Base-by-base conservation (phyloP, 1,284 basidiomycete species). In the Cerioporus squamosus region DNA sequence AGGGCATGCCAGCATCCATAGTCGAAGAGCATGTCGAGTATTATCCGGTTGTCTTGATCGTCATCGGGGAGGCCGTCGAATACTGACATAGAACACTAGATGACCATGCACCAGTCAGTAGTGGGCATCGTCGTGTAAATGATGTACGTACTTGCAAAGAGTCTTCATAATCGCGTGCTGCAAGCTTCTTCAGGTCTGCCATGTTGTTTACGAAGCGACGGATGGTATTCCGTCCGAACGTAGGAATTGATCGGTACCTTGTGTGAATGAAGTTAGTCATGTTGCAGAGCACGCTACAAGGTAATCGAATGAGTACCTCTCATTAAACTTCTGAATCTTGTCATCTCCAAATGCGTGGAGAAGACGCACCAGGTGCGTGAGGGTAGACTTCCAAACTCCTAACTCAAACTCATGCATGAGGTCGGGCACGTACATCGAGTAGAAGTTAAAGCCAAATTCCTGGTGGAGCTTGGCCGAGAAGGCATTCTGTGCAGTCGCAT, bases 391-490 rank as follows among this genome's bases (percentile, higher is more conserved):
- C 75, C 76, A 79, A 0, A 74, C 68, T 1, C 76, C 77, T 0
- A 78, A 60, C 52, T 78, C 74, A 42, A 74, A 66, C 55, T 79
- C 74, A 51, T 79, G 77, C 62, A 79, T 42, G 5, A 77, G 22
- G 57, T 80, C 77, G 0, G 70, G 65, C 0, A 71, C 68, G 1
- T 79, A 65, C 48, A 76, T 61, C 1, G 17, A 49, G 45, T 70
- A 74, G 7, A 70, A 43, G 14, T 33, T 64, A 39, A 74, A 70
- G 0, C 69, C 71, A 8, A 69, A 57, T 0, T 46, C 24, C 0
- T 51, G 44, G 10, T 33, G 31, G 10, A 51, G 29, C 1, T 36
- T 44, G 8, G 4, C 36, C 14, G 69, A 69, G 38, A 79, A 75
- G 0, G 74, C 68, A 53, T 55, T 66, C 65, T 69, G 33, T 18